Percentiles rank a stretch among this genome's conserved stretches.
Conservation (phyloP, 2,329 filamentous ascomycete species). For the Aspergillus ochraceus region DNA sequence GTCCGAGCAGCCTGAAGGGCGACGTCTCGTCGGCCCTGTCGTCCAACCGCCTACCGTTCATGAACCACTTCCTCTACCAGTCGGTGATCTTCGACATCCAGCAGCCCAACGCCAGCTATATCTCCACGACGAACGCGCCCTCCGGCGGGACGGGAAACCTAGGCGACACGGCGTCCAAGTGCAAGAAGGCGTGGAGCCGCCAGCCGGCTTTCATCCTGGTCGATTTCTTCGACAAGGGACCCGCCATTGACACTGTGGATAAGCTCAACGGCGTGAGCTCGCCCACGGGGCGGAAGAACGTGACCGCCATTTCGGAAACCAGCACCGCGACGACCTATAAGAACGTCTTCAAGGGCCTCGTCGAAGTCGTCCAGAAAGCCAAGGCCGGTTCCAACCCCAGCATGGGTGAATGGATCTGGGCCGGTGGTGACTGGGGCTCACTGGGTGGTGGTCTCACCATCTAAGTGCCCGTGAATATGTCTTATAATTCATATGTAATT, state of each 20-base stretch:
- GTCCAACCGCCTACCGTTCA: constrained; percentile 64
- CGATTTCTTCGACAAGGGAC: constrained; percentile 75
- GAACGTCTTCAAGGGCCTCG: constrained; percentile 40
- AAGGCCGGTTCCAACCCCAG: constrained; percentile 38
- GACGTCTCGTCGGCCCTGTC: constrained; percentile 52
- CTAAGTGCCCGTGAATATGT: constrained; percentile 12
- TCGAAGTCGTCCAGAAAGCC: constrained; percentile 38
- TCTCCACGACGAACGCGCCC: constrained; percentile 66
- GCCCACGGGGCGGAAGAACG: constrained; percentile 44
- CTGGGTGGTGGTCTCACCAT: constrained; percentile 42
- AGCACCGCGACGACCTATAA: constrained; percentile 30
- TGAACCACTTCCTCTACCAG: constrained; percentile 78
- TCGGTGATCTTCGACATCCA: constrained; percentile 54
- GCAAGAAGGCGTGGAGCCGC: constrained; percentile 58
- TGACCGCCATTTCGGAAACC: constrained; percentile 28
- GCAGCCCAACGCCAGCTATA: constrained; percentile 61
- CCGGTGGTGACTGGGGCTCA: constrained; percentile 43
- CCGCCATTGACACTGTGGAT: constrained; percentile 69
- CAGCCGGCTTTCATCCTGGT: constrained; percentile 74
- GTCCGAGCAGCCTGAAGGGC: constrained; percentile 58
- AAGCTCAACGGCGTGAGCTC: constrained; percentile 59
- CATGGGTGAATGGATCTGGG: constrained; percentile 47
- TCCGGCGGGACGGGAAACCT: constrained; percentile 56
- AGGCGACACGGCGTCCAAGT: constrained; percentile 52
- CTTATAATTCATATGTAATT: not conserved